Evolutionary conservation across 345 rosid genomes (phyloP).

Genomic region (Populus simonii): DNA sequence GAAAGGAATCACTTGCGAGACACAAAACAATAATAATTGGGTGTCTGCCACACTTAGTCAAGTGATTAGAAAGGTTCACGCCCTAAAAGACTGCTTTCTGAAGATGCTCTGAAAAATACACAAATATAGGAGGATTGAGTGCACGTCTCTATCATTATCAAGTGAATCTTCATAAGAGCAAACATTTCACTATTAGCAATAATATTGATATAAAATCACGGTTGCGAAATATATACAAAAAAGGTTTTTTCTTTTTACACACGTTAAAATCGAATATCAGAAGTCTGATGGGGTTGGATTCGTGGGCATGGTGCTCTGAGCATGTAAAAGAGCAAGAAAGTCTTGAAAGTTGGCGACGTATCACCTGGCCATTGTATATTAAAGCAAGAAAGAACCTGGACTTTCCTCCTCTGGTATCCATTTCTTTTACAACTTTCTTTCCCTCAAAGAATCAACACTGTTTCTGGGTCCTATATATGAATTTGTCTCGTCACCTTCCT

Average conservation of each 20-base stretch:
- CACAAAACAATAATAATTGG: neutral
- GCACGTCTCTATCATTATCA: conserved; percentile 8
- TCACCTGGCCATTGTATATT: neutral
- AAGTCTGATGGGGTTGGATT: neutral
- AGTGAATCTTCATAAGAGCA: neutral
- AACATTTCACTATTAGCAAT: neutral
- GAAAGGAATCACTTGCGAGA: neutral
- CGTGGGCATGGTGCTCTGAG: neutral
- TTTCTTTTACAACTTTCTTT: neutral
- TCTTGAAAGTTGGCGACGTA: neutral
- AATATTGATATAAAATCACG: neutral
- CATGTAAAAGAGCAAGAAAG: neutral
- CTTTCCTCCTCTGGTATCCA: conserved; percentile 16
- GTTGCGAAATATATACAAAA: neutral
- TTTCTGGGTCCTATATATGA: conserved; percentile 6
- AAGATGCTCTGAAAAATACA: conserved; percentile 1
- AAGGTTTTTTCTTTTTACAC: neutral
- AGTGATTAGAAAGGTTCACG: neutral
- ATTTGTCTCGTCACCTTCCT: neutral
- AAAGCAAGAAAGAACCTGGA: conserved; percentile 4
- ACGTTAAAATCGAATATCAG: conserved; percentile 15
- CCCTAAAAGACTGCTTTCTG: neutral
- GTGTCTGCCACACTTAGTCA: neutral
- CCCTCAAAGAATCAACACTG: neutral
- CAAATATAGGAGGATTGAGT: neutral